Evolutionary conservation across 2,329 filamentous ascomycete species (phyloP), one percentile per base, ranked within the genome.

Genomic region (Neocucurbitaria cava): DNA sequence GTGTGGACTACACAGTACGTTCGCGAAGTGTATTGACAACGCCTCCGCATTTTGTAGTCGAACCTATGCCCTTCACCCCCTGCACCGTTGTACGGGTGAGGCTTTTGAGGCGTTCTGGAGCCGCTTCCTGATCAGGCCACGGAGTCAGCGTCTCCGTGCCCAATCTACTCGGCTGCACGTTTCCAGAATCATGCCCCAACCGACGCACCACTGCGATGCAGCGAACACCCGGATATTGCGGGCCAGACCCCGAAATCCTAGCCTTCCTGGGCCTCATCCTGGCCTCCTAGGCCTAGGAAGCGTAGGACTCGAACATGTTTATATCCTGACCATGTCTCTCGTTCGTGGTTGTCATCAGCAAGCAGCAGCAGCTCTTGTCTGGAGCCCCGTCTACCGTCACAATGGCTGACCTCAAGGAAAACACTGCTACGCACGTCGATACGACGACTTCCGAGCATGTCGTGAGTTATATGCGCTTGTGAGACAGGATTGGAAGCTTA

Each of bases 381-480:
- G 20, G 44, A 57, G 46, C 35, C n/a, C 45, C 45, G 30, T 41
- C 47, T 28, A 58, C 46, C 39, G 39, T 45, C 38, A 56, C 50
- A 40, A 64, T 65, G 59, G 52, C 61, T 46, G 57, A 61, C 23
- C 45, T 42, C 44, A 64, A 64, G 45, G 59, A 61, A 24, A 36
- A 41, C 10, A 52, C 43, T 10, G 38, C 31, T 43, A 50, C 46
- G 21, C 26, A 58, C 17, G 24, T 62, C 41, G 47, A 58, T 18
- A 52, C 54, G 15, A 56, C 56, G 26, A 33, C 24, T 28, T 62
- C 57, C 30, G 56, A 62, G 21, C 49, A 59, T 62, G 56, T 49
- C 42, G 62, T 65, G 48, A 40, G 62, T 52, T 17, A 18, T 17
- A 7, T 42, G 15, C 5, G 5, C 8, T 4, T 33, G 13, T 28